Evolutionary conservation across 768 basidiomycete genomes (phyloP).

Genomic region (Collybiopsis confluens): DNA sequence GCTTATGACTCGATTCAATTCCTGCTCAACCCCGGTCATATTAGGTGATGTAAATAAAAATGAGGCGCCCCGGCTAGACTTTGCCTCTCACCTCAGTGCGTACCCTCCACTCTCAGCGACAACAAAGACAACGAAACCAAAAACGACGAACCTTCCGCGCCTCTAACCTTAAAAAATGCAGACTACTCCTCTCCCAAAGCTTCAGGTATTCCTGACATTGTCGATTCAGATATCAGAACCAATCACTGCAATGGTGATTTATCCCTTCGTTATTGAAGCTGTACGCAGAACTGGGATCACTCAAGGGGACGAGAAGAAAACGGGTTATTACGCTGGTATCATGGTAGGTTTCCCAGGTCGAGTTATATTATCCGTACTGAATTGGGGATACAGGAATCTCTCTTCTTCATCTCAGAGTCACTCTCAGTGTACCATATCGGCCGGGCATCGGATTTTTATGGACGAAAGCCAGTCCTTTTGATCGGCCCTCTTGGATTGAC

Average conservation of each 20-base stretch:
- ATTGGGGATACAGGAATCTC: neutral
- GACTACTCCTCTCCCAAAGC: constrained; percentile 30
- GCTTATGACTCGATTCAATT: too few relatives aligned
- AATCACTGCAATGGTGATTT: constrained; percentile 22
- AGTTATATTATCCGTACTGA: neutral
- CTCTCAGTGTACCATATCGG: too few relatives aligned
- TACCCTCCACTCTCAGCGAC: too few relatives aligned
- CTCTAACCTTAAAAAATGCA: too few relatives aligned
- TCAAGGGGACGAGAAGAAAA: constrained; percentile 12
- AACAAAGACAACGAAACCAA: too few relatives aligned
- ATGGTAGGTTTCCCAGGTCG: constrained; percentile 11
- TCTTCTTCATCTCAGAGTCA: constrained; percentile 8
- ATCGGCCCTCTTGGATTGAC: constrained; percentile 37
- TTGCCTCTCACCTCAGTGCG: too few relatives aligned
- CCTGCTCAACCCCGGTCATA: too few relatives aligned
- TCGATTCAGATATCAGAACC: constrained; percentile 31
- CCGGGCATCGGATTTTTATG: too few relatives aligned
- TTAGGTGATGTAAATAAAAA: too few relatives aligned
- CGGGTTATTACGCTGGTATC: constrained; percentile 19
- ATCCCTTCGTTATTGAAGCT: constrained; percentile 16
- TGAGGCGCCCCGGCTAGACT: too few relatives aligned
- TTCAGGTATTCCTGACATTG: constrained; percentile 32
- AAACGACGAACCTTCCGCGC: too few relatives aligned
- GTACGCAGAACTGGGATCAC: constrained; percentile 14
- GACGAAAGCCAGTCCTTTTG: too few relatives aligned